Evolutionary conservation across 768 basidiomycete species (phyloP).

Genomic region (Coprinopsis cinerea): DNA sequence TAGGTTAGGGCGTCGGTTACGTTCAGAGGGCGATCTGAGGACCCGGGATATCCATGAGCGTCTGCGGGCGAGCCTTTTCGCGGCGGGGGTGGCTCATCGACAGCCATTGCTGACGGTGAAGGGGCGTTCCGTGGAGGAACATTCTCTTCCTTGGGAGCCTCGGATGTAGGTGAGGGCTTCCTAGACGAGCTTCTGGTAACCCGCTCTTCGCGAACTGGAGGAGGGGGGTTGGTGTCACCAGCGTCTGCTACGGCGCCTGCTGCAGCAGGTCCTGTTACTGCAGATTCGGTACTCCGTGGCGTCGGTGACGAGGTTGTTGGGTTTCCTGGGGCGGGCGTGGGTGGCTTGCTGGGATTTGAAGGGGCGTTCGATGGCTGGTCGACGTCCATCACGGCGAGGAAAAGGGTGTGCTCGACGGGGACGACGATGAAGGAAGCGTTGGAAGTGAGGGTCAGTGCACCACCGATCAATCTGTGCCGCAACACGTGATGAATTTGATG

Average conservation of each 20-base stretch:
- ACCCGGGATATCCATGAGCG: slow-evolving; percentile 22
- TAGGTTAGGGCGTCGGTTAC: slow-evolving; percentile 93
- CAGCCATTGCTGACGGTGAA: slow-evolving; percentile 30
- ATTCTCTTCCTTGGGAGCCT: not conserved
- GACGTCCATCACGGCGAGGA: slow-evolving; percentile 15
- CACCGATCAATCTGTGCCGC: slow-evolving; percentile 23
- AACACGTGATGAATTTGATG: slow-evolving; percentile 10
- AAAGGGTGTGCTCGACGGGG: slow-evolving; percentile 9
- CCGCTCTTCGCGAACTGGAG: slow-evolving; percentile 5
- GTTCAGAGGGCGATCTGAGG: slow-evolving; percentile 66
- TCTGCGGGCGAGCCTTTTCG: slow-evolving; percentile 23
- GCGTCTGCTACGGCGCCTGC: slow-evolving; percentile 8
- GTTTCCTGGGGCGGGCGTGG: slow-evolving; percentile 3
- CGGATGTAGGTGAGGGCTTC: slow-evolving; percentile 5
- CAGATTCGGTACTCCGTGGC: slow-evolving; percentile 6
- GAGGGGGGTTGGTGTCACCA: not conserved
- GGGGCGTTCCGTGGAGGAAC: not conserved
- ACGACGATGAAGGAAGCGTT: slow-evolving; percentile 10
- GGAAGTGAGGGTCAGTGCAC: slow-evolving; percentile 24
- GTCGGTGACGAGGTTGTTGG: slow-evolving; percentile 5
- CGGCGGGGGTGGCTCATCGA: slow-evolving; percentile 16
- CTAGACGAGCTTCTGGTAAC: slow-evolving; percentile 1
- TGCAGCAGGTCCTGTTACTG: not conserved
- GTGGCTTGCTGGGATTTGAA: not conserved
- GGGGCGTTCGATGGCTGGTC: slow-evolving; percentile 6